phyloP scores from a whole-genome alignment of 1,284 basidiomycete genomes.

The Boletellus deceptivus region DNA sequence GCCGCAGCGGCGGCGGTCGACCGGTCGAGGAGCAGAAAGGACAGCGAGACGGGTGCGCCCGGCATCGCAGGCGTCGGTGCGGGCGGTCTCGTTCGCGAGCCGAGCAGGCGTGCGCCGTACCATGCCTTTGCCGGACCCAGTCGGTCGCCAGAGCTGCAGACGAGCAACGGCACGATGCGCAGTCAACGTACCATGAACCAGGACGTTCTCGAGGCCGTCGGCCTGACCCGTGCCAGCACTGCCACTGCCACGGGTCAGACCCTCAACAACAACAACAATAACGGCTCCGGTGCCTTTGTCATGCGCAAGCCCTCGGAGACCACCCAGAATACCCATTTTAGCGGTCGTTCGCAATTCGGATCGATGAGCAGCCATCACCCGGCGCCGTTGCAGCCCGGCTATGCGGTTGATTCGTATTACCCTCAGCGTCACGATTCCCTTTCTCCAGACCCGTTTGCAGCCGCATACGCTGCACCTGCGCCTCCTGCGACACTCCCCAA shows the following conservation, averaged over 20 bases:
- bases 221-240: conserved; percentile 22
- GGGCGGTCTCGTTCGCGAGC: conserved; percentile 39
- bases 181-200: conserved; percentile 20
- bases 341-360: conserved; percentile 26
- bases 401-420: conserved; percentile 27
- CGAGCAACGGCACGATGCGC: conserved; percentile 10
- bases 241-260: not conserved
- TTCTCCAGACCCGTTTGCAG: conserved; percentile 31
- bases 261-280: not conserved
- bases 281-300: not conserved
- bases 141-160: conserved; percentile 13
- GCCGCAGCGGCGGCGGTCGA: conserved; percentile 29
- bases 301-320: conserved; percentile 24
- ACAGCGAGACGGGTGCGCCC: conserved; percentile 33
- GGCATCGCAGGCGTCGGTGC: conserved; percentile 40
- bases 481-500: conserved; percentile 29
- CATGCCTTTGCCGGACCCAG: conserved; percentile 45
- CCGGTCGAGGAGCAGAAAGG: conserved; percentile 32
- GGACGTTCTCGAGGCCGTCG: conserved; percentile 32
- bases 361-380: conserved; percentile 21
- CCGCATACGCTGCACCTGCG: conserved; percentile 9
- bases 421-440: conserved; percentile 17
- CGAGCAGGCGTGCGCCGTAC: conserved; percentile 42
- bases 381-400: conserved; percentile 23
- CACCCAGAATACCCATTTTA: conserved; percentile 23